Evolutionary conservation across 2,329 filamentous ascomycete genomes (phyloP), one percentile per base, ranked within the genome.

Genomic region (Beauveria sp.): DNA sequence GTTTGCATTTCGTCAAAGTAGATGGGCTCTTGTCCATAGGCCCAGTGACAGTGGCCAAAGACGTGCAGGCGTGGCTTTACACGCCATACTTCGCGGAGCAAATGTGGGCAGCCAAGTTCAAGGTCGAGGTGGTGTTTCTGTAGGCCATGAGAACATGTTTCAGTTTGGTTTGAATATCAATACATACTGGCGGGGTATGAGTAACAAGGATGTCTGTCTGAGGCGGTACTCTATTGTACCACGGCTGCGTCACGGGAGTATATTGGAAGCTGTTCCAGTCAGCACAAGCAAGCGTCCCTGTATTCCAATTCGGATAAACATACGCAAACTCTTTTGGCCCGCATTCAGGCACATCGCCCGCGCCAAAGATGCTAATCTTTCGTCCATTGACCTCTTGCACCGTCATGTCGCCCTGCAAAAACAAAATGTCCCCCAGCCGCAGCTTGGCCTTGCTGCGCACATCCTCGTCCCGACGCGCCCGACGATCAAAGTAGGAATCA

Each of bases 41-140:
- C 89, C 69, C 82, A 88, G 75, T 96, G 92, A 26, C 92, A 82
- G 73, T 96, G 92, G 1, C 91, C 92, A 71, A 94, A 96, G 53
- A 96, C 82, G 72, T 96, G 91, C 16, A 96, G 76, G 14, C 78
- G 78, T 0, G 92, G 92, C 64, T 84, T 85, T 12, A 91, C 84
- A 41, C 88, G 83, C 85, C 88, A 90, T 20, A 89, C 73, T 68
- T 96, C 91, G 16, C 79, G 74, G 6, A 93, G 79, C 6, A 96
- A 80, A 61, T 83, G 81, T 7, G 85, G 83, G 65, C 89, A 92
- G 60, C 90, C 91, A 50, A 91, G 76, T 3, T 80, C 84, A 55
- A 85, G 80, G 66, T 88, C 88, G 40, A 86, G 78, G 70, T 96
- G 90, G 69, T 85, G 80, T 71, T 84, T 84, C 80, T 84, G 6